Base-by-base conservation (phyloP, 768 basidiomycete genomes). In the Rickenella mellea region DNA sequence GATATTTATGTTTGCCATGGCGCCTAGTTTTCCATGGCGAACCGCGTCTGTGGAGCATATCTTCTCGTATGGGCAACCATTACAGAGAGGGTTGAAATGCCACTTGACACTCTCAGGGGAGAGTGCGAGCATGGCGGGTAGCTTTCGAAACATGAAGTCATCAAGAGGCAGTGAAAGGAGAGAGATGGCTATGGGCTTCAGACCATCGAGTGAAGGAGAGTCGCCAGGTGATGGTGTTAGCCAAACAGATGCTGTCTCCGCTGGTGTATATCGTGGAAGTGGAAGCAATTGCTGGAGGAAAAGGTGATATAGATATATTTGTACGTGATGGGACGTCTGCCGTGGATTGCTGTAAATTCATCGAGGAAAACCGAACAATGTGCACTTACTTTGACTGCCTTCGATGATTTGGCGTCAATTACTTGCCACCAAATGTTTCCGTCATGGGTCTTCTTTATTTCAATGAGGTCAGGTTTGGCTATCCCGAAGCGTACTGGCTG, bases 81-180 rank as follows among this genome's bases (percentile, higher is more conserved):
- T 61, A 45, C 73, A 74, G 6, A 68, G 53, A 6, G 73, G 69
- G 27, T 74, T 74, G 33, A 68, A 65, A 50, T 73, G 71, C 71
- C 70, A 73, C 22, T 61, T 55, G 29, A 70, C 60, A 10, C 60
- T 49, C 12, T 61, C 56, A 8, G 51, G 51, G n/a, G 58, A 57
- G 4, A 54, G 45, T 3, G 54, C 53, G 8, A 75, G 49, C 10
- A 71, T 55, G 44, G 53, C 51, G 20, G 73, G 71, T 14, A 75
- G 57, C 14, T 59, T 59, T 24, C 58, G 57, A 48, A 73, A 75
- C 26, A 75, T 44, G 43, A 71, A 65, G 5, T 57, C 48, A 38
- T 71, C 62, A 3, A 75, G 46, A 6, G 71, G 62, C 1, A 64
- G 58, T 1, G 65, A 55, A 15, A 73, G 55, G 14, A 69, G 59